phyloP scores from a whole-genome alignment of 257 asterid genomes.

The Solanum ahanhuiri region DNA sequence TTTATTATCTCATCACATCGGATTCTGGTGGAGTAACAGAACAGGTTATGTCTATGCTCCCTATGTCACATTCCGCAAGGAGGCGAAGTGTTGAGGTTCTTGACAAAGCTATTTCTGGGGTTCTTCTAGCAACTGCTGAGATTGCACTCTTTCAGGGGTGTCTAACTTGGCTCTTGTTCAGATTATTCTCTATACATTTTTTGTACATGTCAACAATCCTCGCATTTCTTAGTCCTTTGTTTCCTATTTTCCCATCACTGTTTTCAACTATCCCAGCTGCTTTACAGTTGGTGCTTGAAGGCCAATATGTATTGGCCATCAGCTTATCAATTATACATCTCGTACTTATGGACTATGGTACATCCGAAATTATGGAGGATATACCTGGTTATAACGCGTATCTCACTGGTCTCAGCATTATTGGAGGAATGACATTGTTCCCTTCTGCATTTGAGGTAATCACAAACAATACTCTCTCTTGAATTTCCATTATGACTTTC shows the following conservation, averaged over 20 bases:
- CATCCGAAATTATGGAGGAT: conserved; percentile 76
- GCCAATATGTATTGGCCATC: conserved; percentile 53
- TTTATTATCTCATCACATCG: conserved; percentile 80
- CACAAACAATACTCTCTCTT: not conserved
- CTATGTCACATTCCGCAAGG: conserved; percentile 64
- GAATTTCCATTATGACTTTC: not conserved
- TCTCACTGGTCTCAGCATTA: conserved; percentile 90
- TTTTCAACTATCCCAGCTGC: conserved; percentile 84
- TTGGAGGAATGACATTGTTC: conserved; percentile 97
- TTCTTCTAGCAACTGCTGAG: conserved; percentile 77
- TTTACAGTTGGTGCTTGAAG: conserved; percentile 67
- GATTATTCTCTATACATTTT: conserved; percentile 70
- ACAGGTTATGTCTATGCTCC: conserved; percentile 80
- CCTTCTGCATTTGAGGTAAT: conserved; percentile 83
- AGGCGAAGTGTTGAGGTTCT: conserved; percentile 75
- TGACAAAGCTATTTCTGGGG: conserved; percentile 78
- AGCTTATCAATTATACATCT: conserved; percentile 54
- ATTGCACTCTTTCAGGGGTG: conserved; percentile 92
- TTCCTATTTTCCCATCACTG: conserved; percentile 74
- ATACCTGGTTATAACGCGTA: conserved; percentile 74
- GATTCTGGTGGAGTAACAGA: conserved; percentile 98
- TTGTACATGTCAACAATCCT: conserved; percentile 79
- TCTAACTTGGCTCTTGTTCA: conserved; percentile 82
- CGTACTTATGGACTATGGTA: conserved; percentile 72
- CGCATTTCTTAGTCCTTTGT: conserved; percentile 64